These are phyloP conservation scores for Globomyces pollinis-pini DNA, from an alignment of 192 early-diverging fungal genomes.

Conservation along the genomic window DNA sequence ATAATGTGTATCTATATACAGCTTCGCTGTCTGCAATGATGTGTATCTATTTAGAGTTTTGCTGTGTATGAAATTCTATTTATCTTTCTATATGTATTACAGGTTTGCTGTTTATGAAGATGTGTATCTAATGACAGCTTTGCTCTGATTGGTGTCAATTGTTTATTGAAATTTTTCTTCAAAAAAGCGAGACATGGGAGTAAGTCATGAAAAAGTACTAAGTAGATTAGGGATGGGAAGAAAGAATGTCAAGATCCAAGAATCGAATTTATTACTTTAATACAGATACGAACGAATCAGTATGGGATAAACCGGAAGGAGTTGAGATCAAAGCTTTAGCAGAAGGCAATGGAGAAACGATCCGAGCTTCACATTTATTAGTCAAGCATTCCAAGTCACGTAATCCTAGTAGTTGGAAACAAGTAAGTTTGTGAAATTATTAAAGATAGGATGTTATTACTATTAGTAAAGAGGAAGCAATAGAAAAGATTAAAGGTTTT, in stretches of 20 bases:
- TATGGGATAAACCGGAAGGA: conserved; percentile 64
- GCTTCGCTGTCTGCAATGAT: too few relatives aligned
- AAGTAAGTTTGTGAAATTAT: conserved; percentile 40
- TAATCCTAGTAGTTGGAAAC: conserved; percentile 83
- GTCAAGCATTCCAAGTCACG: conserved; percentile 84
- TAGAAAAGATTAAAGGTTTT: conserved; percentile 44
- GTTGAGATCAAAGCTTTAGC: conserved; percentile 3
- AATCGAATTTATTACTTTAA: conserved; percentile 67
- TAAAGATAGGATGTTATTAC: conserved; percentile 67
- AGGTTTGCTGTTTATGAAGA: too few relatives aligned
- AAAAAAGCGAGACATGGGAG: too few relatives aligned
- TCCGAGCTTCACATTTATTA: conserved; percentile 83
- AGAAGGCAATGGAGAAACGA: conserved; percentile 17
- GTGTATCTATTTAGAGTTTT: too few relatives aligned
- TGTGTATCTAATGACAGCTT: too few relatives aligned
- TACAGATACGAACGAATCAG: conserved; percentile 57
- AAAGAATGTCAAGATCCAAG: conserved; percentile 7
- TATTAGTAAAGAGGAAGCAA: conserved; percentile 83
- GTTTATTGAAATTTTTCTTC: too few relatives aligned
- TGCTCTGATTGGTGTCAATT: too few relatives aligned
- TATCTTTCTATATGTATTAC: too few relatives aligned
- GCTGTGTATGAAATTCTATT: too few relatives aligned
- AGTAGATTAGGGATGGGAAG: too few relatives aligned
- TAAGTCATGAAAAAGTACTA: too few relatives aligned
- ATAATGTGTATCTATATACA: too few relatives aligned